A percentile compares a stretch with the other conserved stretches of the same genome.
These are phyloP conservation scores for Pachysandra terminalis DNA, from an alignment of 164 flowering plant species.

Conservation along the genomic window DNA sequence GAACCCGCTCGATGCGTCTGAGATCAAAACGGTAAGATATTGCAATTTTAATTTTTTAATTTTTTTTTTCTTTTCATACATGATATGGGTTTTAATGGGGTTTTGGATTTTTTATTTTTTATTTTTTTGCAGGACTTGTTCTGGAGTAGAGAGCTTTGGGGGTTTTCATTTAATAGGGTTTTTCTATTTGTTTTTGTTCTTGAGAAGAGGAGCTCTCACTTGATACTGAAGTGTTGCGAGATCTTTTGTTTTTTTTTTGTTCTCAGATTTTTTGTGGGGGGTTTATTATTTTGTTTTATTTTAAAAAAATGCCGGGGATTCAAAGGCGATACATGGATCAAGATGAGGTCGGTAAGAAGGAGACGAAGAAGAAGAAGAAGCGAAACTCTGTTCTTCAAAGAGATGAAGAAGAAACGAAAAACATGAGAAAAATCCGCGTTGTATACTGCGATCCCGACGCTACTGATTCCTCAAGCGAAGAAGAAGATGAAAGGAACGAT, in stretches of 20 bases:
- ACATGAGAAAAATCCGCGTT: conserved; percentile 49
- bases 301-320: conserved; percentile 36
- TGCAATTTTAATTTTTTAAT: background rate
- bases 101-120: too few species aligned
- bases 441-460: conserved; percentile 55
- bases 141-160: conserved; percentile 69
- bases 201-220: conserved; percentile 55
- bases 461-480: conserved; percentile 6
- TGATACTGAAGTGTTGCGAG: conserved; percentile 25
- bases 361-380: conserved; percentile 23
- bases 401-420: background rate
- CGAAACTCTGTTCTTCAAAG: background rate
- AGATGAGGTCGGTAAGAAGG: conserved; percentile 22
- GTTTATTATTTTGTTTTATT: background rate
- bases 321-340: conserved; percentile 22
- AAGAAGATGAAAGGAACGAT: conserved; percentile 17
- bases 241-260: conserved; percentile 3
- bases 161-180: conserved; percentile 67
- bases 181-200: conserved; percentile 48
- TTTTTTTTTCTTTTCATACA: background rate
- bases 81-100: conserved; percentile 9
- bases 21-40: conserved; percentile 62
- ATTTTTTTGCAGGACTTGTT: conserved; percentile 92
- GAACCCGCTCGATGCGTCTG: conserved; percentile 83
- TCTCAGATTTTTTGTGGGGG: conserved; percentile 1